A percentile compares a stretch with the other conserved stretches of the same genome.
Conservation (phyloP, 2,329 filamentous ascomycete genomes). For the Cladophialophora bantiana region DNA sequence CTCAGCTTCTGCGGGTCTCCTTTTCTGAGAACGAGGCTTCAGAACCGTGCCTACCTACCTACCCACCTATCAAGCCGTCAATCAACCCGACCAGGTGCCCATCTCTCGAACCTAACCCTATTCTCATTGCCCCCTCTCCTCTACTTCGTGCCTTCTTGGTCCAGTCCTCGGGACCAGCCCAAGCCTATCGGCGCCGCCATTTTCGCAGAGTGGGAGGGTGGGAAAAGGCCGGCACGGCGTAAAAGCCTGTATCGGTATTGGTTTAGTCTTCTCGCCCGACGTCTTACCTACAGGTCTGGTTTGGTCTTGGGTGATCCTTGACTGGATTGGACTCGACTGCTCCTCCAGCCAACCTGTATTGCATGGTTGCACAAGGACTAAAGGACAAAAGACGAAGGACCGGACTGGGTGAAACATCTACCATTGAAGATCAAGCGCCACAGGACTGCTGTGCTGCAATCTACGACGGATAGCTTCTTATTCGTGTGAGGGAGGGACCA, state of each 20-base stretch:
- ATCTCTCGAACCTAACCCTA: neutral
- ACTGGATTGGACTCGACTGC: neutral
- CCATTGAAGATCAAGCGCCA: neutral
- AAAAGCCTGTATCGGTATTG: neutral
- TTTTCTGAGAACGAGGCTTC: neutral
- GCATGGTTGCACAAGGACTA: neutral
- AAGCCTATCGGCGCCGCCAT: neutral
- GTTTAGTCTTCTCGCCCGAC: neutral
- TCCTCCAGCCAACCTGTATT: neutral
- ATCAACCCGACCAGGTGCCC: neutral
- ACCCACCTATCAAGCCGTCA: neutral
- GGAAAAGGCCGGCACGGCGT: slow-evolving; percentile 1
- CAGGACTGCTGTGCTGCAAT: neutral
- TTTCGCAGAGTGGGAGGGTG: neutral
- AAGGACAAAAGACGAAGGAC: neutral
- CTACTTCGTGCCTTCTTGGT: neutral
- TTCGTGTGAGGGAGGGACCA: neutral
- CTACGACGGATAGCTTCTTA: neutral
- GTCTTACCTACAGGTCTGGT: neutral
- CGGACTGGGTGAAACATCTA: neutral
- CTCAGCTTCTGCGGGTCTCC: neutral
- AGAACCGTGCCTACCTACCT: slow-evolving; percentile 3
- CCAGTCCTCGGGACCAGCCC: neutral
- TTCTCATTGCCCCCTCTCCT: neutral
- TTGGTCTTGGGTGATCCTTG: neutral